Conservation (phyloP, 371 early-diverging fungal species). For the Rhizopus sp. region DNA sequence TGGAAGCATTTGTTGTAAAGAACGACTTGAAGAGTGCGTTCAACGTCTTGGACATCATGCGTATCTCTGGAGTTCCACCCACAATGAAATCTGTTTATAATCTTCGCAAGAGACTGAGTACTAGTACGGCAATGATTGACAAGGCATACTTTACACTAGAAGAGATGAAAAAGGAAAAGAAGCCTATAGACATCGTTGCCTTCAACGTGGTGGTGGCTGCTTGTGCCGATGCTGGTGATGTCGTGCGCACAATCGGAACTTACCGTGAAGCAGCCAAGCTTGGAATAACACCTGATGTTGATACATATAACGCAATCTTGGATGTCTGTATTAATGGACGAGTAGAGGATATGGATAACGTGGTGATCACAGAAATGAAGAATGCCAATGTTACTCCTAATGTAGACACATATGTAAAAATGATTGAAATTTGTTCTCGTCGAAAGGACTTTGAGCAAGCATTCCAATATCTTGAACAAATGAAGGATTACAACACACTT, state of each 20-base stretch:
- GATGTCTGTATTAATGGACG: constrained; percentile 55
- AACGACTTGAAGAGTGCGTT: constrained; percentile 65
- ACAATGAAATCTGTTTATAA: constrained; percentile 44
- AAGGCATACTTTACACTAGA: constrained; percentile 56
- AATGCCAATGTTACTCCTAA: constrained; percentile 56
- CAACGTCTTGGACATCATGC: constrained; percentile 68
- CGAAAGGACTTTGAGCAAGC: constrained; percentile 74
- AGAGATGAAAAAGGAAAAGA: constrained; percentile 50
- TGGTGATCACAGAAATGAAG: constrained; percentile 60
- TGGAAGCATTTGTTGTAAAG: constrained; percentile 64
- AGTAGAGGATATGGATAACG: constrained; percentile 59
- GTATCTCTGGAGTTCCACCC: constrained; percentile 51
- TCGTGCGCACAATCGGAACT: constrained; percentile 56
- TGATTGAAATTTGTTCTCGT: constrained; percentile 56
- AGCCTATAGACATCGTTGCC: constrained; percentile 56
- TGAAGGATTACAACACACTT: constrained; percentile 68
- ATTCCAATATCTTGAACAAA: constrained; percentile 76
- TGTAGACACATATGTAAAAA: constrained; percentile 56
- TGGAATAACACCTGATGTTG: constrained; percentile 52
- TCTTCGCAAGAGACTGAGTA: constrained; percentile 25
- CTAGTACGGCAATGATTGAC: constrained; percentile 42
- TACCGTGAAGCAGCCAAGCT: constrained; percentile 55
- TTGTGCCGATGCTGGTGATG: constrained; percentile 50
- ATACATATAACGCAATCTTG: constrained; percentile 67
- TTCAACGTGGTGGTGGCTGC: constrained; percentile 67